phyloP scores from a whole-genome alignment of 2,329 filamentous ascomycete genomes.

The Byssothecium circinans region DNA sequence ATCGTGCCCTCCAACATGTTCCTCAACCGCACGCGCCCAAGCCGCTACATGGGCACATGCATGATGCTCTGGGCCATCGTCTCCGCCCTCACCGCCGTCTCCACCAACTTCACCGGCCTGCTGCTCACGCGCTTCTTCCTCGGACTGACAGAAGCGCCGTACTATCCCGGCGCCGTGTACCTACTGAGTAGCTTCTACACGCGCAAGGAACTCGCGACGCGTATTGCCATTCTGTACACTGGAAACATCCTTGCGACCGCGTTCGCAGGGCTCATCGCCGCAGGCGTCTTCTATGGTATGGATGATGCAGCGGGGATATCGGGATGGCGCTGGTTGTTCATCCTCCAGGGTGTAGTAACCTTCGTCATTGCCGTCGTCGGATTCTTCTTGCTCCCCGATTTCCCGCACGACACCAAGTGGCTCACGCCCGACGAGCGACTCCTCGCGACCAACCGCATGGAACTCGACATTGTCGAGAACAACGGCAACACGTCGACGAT shows the following conservation, averaged over 20 bases:
- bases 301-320: conserved; percentile 23
- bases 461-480: conserved; percentile 54
- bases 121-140: conserved; percentile 49
- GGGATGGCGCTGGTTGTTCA: conserved; percentile 36
- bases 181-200: conserved; percentile 44
- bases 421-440: conserved; percentile 51
- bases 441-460: conserved; percentile 36
- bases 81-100: conserved; percentile 47
- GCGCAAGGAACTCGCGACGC: conserved; percentile 48
- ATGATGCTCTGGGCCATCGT: conserved; percentile 50
- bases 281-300: conserved; percentile 35
- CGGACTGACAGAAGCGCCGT: conserved; percentile 47
- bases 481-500: conserved; percentile 48
- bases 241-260: conserved; percentile 46
- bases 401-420: conserved; percentile 48
- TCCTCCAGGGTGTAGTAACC: conserved; percentile 34
- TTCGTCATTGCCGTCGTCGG: conserved; percentile 37
- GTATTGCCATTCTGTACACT: conserved; percentile 52
- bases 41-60: conserved; percentile 27
- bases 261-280: conserved; percentile 49
- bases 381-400: conserved; percentile 48
- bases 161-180: conserved; percentile 42
- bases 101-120: conserved; percentile 48
- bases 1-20: conserved; percentile 44
- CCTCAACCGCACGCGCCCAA: conserved; percentile 33